Percentiles rank a stretch among this genome's conserved stretches.
Evolutionary conservation across 2,329 filamentous ascomycete species (phyloP).

Genomic region (Penicillium sclerotiorum): DNA sequence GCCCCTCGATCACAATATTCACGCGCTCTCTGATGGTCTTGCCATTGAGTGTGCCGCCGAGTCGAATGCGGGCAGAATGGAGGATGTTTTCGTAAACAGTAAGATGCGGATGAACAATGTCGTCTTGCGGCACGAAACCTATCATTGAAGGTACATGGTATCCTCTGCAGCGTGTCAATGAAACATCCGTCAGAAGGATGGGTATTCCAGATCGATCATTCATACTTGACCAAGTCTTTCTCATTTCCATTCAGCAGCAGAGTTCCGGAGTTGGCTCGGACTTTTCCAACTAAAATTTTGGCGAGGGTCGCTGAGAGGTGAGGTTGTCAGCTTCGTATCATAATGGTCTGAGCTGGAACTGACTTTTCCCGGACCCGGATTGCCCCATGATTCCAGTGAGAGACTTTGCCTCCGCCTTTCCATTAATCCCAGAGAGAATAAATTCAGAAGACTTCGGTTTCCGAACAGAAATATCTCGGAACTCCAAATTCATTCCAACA

Average conservation of each 20-base stretch:
- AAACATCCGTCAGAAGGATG: neutral
- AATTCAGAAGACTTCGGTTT: neutral
- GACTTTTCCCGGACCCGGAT: conserved; percentile 14
- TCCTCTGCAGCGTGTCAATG: neutral
- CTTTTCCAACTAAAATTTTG: neutral
- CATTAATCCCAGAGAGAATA: neutral
- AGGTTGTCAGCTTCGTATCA: neutral
- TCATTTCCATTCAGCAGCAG: no score
- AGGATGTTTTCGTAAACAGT: conserved; percentile 66
- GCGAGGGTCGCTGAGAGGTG: neutral
- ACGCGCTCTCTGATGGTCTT: conserved; percentile 56
- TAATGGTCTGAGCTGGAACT: neutral
- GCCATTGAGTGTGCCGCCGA: conserved; percentile 56
- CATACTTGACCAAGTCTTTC: no score
- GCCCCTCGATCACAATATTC: conserved; percentile 35
- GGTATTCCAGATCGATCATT: neutral
- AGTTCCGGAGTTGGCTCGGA: no score
- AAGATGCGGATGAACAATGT: conserved; percentile 61
- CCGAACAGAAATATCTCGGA: neutral
- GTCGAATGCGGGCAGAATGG: conserved; percentile 58
- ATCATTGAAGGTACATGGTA: no score
- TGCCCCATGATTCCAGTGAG: conserved; percentile 11
- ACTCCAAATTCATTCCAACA: no score
- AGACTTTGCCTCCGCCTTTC: neutral
- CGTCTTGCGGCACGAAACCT: conserved; percentile 65